These are phyloP conservation scores for Aureobasidium sp. DNA, from an alignment of 2,329 filamentous ascomycete species.

Conservation along the genomic window DNA sequence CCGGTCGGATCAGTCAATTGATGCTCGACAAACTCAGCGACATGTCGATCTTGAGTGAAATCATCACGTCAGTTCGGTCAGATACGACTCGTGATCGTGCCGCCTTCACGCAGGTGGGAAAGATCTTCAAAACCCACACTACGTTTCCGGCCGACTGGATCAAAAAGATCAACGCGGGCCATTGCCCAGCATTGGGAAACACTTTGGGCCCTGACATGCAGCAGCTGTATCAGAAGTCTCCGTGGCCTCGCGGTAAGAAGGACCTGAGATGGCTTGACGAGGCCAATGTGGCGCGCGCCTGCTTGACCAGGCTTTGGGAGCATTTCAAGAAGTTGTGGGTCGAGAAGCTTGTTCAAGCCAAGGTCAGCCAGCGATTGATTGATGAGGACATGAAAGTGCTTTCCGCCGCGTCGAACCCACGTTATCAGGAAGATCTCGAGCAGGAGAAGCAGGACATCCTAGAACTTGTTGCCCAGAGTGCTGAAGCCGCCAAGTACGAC, in stretches of 20 bases:
- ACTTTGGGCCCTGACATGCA: neutral
- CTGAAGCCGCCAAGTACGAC: neutral
- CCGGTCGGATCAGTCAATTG: neutral
- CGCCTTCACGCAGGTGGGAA: neutral
- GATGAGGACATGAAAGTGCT: neutral
- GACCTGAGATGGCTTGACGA: neutral
- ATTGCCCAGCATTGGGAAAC: neutral
- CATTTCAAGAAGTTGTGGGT: neutral
- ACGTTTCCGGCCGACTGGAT: neutral
- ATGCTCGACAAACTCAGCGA: neutral
- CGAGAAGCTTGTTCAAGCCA: neutral
- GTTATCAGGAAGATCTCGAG: neutral
- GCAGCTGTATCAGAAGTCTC: neutral
- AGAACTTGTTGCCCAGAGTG: neutral
- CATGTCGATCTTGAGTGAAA: neutral
- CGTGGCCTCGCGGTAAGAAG: neutral
- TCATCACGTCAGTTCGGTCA: neutral
- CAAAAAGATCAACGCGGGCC: neutral
- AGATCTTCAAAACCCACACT: neutral
- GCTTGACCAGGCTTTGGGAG: neutral
- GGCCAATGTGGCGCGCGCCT: neutral
- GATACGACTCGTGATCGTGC: neutral
- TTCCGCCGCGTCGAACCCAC: neutral
- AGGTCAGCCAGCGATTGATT: neutral
- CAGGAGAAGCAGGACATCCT: neutral